Base-by-base conservation (phyloP, 2,329 filamentous ascomycete species). In the Aspergillus sp. region DNA sequence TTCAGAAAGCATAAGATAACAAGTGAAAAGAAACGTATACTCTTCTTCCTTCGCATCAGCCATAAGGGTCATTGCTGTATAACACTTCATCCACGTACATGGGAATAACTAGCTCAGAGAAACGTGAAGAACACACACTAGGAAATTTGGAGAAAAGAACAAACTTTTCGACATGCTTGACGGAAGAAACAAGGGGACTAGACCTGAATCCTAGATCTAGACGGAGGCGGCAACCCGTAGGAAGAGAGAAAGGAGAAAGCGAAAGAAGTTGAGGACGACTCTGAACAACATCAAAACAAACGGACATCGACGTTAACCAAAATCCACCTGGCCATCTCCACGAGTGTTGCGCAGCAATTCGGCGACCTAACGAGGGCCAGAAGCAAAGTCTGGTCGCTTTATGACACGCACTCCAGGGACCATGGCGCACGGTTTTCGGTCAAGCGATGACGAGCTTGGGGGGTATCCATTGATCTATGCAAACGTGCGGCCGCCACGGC, bases 401-500 rank as follows among this genome's bases (percentile, higher is more conserved):
- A 52, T 25, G n/a, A 23, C 11, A 62, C 42, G 47, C 48, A 57
- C 44, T 54, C 52, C 49, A 42, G 55, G 42, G 51, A 36, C 5
- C 50, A 30, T 44, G 58, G 39, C 52, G 61, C 53, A 58, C 62
- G 56, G 56, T 54, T 63, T 36, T 61, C 41, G 59, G 60, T 64
- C 57, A 42, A 59, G 54, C 59, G 63, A 66, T 61, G 59, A 62
- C 62, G 56, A 64, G 54, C 58, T 66, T 69, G 55, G 64, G 32
- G 65, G 71, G 70, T 74, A 75, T 75, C 71, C 68, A 73, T 66
- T 67, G 58, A 68, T 77, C 69, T 77, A 78, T 68, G 73, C 75
- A 65, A 77, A 71, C 60, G 72, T 73, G 67, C 77, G 72, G 61
- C 74, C 70, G 60, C 77, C 76, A 62, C 79, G 78, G 63, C 79